A percentile compares a stretch with the other conserved stretches of the same genome.
phyloP scores from a whole-genome alignment of 2,329 filamentous ascomycete species.

The Gaeumannomyces tritici region DNA sequence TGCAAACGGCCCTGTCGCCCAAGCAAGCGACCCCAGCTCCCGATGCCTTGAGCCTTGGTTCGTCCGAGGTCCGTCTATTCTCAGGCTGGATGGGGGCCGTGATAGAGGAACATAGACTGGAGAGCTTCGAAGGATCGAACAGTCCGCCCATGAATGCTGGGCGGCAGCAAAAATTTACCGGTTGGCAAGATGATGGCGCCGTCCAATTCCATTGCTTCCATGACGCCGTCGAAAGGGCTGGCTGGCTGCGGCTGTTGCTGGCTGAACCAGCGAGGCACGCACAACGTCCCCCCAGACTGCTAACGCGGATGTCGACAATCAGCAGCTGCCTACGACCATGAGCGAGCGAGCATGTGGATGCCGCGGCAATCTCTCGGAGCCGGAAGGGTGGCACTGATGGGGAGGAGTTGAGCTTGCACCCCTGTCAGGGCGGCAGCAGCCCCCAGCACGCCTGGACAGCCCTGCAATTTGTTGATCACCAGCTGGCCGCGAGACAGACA shows the following conservation, averaged over 20 bases:
- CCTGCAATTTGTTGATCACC: no score
- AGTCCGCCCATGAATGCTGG: no score
- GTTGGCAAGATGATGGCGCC: background rate
- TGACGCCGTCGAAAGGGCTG: no score
- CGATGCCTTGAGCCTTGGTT: background rate
- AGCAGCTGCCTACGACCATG: background rate
- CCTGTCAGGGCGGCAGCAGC: no score
- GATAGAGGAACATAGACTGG: no score
- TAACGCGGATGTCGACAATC: no score
- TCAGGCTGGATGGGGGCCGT: background rate
- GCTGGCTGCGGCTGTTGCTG: no score
- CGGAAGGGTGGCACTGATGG: background rate
- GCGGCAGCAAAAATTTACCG: background rate
- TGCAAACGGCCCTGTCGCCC: background rate
- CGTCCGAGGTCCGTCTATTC: background rate
- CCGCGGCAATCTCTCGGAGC: no score
- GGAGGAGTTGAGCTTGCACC: no score
- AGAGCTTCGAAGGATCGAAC: background rate
- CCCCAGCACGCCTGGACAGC: no score
- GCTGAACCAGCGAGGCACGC: no score
- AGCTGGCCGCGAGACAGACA: background rate
- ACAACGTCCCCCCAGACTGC: no score
- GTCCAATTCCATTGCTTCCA: background rate
- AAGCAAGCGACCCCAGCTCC: background rate
- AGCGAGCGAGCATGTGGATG: background rate